Percentiles rank a stretch among this genome's conserved stretches.
Evolutionary conservation across 495 filamentous ascomycete species (phyloP).

Genomic region (Zalerion maritima): DNA sequence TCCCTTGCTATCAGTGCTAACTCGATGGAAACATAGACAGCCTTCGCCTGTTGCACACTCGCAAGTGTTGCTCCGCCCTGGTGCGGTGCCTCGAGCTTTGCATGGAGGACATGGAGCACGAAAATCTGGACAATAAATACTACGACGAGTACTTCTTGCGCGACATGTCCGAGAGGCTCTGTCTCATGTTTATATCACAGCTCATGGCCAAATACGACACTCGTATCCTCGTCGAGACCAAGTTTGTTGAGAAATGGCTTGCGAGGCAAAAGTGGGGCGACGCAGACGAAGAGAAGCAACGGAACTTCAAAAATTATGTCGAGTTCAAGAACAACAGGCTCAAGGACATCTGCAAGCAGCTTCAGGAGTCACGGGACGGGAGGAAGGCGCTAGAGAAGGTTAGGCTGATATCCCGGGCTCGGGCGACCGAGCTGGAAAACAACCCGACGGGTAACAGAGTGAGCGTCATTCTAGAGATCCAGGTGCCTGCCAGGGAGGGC

Average conservation of each 20-base stretch:
- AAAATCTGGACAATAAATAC: conserved; percentile 26
- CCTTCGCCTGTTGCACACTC: conserved; percentile 20
- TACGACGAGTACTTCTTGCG: conserved; percentile 39
- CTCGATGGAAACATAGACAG: conserved; percentile 11
- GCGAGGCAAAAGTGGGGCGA: conserved; percentile 40
- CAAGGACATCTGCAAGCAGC: conserved; percentile 23
- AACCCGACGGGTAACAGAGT: conserved; percentile 12
- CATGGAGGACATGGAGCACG: conserved; percentile 32
- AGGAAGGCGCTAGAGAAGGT: conserved; percentile 25
- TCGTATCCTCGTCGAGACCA: conserved; percentile 28
- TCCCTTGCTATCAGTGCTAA: not conserved
- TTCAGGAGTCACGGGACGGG: conserved; percentile 22
- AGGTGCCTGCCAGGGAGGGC: conserved; percentile 16
- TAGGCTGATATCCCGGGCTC: conserved; percentile 19
- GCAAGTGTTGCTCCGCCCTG: conserved; percentile 33
- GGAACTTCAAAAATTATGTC: conserved; percentile 30
- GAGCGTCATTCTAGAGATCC: conserved; percentile 20
- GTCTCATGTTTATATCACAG: conserved; percentile 30
- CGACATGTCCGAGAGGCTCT: conserved; percentile 35
- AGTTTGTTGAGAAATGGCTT: conserved; percentile 42
- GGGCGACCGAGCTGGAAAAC: too few relatives aligned
- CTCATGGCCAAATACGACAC: conserved; percentile 27
- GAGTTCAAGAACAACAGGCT: conserved; percentile 28
- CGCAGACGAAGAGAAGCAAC: conserved; percentile 23
- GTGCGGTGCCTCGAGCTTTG: conserved; percentile 36